Evolutionary conservation across 441 rosid species (phyloP).

Genomic region (Geranium incanum): DNA sequence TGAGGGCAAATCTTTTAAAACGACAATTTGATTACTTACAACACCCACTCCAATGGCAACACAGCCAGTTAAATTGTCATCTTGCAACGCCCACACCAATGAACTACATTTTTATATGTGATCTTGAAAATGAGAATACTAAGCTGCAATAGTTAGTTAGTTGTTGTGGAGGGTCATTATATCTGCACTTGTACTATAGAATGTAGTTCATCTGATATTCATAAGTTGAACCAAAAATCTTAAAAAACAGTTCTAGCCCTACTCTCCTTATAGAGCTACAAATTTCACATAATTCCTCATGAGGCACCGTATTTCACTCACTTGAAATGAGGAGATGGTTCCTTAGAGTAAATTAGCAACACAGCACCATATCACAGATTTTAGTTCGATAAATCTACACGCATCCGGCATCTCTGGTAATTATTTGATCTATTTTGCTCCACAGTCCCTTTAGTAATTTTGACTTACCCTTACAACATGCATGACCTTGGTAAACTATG

Average conservation of each 20-base stretch:
- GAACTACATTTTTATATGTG: too few relatives aligned
- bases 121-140: neutral
- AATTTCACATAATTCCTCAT: neutral
- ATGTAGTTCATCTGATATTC: neutral
- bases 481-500: neutral
- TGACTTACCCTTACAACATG: neutral
- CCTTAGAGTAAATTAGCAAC: neutral
- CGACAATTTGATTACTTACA: neutral
- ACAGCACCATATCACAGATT: neutral
- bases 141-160: neutral
- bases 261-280: neutral
- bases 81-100: too few relatives aligned
- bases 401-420: neutral
- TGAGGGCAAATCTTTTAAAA: neutral
- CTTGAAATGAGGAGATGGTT: neutral
- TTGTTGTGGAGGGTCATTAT: neutral
- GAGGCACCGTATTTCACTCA: neutral
- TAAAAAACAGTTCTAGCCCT: neutral
- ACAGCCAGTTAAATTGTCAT: neutral
- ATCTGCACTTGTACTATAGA: neutral
- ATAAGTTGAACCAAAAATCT: neutral
- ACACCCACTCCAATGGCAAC: neutral
- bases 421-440: neutral
- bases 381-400: neutral
- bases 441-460: neutral